These are phyloP conservation scores for Trichoderma sp. DNA, from an alignment of 2,329 filamentous ascomycete genomes.

Conservation along the genomic window DNA sequence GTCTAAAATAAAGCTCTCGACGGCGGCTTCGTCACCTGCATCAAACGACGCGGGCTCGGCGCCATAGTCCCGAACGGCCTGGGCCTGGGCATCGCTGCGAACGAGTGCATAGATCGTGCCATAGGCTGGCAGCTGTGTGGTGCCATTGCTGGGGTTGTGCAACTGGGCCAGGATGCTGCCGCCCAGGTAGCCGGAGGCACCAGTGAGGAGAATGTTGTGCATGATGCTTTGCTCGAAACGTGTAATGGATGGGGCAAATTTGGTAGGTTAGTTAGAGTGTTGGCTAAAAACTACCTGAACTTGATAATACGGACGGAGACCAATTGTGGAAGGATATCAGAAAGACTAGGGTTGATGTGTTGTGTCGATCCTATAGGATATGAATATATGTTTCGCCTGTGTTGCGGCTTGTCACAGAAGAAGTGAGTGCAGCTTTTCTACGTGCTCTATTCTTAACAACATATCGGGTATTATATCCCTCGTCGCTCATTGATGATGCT, in stretches of 20 bases:
- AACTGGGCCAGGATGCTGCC: neutral
- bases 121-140: neutral
- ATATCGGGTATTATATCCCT: too few species aligned
- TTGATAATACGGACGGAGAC: too few species aligned
- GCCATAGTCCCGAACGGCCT: neutral
- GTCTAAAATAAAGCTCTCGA: neutral
- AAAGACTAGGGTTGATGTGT: too few species aligned
- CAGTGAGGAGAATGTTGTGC: neutral
- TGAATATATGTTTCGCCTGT: too few species aligned
- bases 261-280: neutral
- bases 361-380: too few species aligned
- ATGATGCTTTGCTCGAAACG: neutral
- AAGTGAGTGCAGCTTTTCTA: too few species aligned
- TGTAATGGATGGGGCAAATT: neutral
- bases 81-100: neutral
- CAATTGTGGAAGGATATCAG: too few species aligned
- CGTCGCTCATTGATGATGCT: too few species aligned
- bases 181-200: neutral
- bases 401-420: too few species aligned
- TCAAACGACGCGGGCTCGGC: neutral
- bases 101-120: neutral
- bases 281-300: too few species aligned
- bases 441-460: too few species aligned
- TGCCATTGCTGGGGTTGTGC: neutral
- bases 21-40: neutral